Evolutionary conservation across 2,329 filamentous ascomycete species (phyloP).

Genomic region (Xylariaceae sp.): DNA sequence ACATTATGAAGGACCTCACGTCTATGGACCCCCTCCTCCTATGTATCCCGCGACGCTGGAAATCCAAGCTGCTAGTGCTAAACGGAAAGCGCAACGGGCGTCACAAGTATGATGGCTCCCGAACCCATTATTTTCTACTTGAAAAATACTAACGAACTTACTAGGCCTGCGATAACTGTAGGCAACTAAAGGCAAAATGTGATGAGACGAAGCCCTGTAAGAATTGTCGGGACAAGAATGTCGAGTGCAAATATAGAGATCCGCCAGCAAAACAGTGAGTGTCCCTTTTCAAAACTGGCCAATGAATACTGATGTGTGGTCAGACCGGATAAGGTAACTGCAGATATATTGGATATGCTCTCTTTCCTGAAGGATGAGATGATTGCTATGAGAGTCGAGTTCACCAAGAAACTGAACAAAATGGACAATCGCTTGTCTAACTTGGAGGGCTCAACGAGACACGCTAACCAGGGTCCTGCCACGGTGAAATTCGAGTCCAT

Average conservation of each 20-base stretch:
- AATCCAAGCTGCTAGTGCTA: slow-evolving; percentile 51
- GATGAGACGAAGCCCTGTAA: slow-evolving; percentile 85
- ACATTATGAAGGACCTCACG: slow-evolving; percentile 45
- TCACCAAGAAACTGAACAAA: slow-evolving; percentile 38
- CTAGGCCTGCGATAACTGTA: slow-evolving; percentile 89
- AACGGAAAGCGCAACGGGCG: slow-evolving; percentile 69
- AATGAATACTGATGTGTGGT: slow-evolving; percentile 4
- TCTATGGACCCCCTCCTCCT: slow-evolving; percentile 44
- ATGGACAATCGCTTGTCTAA: slow-evolving; percentile 47
- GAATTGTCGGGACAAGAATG: slow-evolving; percentile 84
- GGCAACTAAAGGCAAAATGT: slow-evolving; percentile 87
- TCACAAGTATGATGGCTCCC: slow-evolving; percentile 58
- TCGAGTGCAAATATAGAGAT: slow-evolving; percentile 87
- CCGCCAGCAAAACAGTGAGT: slow-evolving; percentile 88
- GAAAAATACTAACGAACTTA: slow-evolving; percentile 31
- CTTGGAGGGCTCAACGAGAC: slow-evolving; percentile 44
- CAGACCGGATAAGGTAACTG: slow-evolving; percentile 65
- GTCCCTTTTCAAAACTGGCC: not conserved
- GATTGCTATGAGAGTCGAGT: slow-evolving; percentile 37
- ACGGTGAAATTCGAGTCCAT: slow-evolving; percentile 42
- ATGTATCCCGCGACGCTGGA: slow-evolving; percentile 44
- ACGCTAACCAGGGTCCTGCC: slow-evolving; percentile 35
- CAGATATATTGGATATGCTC: slow-evolving; percentile 65
- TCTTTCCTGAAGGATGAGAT: slow-evolving; percentile 43
- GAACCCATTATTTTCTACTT: slow-evolving; percentile 11